Base-by-base conservation (phyloP, 225 moss, liverwort and hornwort genomes). In the Takakia lepidozioides region DNA sequence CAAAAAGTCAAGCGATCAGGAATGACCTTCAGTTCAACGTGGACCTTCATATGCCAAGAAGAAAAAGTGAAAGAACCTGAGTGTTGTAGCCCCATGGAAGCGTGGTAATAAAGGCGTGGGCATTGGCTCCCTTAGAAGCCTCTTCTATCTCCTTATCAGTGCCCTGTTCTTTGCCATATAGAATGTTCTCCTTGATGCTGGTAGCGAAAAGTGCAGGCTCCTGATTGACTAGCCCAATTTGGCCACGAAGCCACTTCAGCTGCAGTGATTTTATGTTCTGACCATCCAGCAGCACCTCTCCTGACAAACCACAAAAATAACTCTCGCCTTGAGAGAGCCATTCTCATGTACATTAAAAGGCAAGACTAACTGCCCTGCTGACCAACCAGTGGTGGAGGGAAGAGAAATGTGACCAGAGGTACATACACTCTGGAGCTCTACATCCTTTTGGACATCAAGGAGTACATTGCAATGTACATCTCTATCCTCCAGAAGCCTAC, bases 181-280 rank as follows among this genome's bases (percentile, higher is more conserved):
- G 56, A 13, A 86, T 86, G 30, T 86, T 86, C 27, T 78, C 83
- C 54, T 60, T 72, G 51, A 86, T 83, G 30, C 66, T 83, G 3
- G 86, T 86, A 17, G 83, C 86, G 16, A 86, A 86, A 41, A 86
- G 61, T 6, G 76, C 79, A 3, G 86, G 86, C 47, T 86, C 86
- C 57, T 86, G 86, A 49, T 79, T 86, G 1, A 86, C 86, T 0
- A 86, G 65, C 16, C 86, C 86, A n/a, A 86, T 79, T 45, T 76
- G 83, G 11, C 62, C 43, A 19, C 86, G 71, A 8, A 86, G 63
- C 86, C 86, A 86, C 24, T 66, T 68, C 43, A 86, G 62, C 28
- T 79, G 43, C 57, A 86, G 43, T n/a, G 28, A 53, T 43, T 49
- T 70, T 34, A 86, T 68, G 51, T 86, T 70, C 20, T 52, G 65